Base-by-base conservation (phyloP, 768 basidiomycete species). In the Tulasnella sp. region DNA sequence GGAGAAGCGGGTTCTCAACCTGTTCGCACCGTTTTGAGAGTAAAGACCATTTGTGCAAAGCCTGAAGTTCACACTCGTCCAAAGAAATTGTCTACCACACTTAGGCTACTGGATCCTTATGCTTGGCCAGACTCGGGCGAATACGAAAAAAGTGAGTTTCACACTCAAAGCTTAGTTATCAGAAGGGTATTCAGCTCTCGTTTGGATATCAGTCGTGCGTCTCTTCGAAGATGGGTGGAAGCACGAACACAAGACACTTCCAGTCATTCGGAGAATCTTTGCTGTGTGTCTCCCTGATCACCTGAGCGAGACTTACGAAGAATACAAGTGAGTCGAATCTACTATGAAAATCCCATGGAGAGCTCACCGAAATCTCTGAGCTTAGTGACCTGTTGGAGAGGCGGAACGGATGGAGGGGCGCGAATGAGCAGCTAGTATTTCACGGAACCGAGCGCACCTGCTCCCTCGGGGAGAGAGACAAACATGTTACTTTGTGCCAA, bases 161-260 rank as follows among this genome's bases (percentile, higher is more conserved):
- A 2, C n/a, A 7, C 14, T 27, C 24, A 56, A 62, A 34, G 14
- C 27, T 34, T 24, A 14, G 24, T 10, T 27, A 3, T 62, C 12
- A 5, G 12, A 62, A 9, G 12, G 3, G 8, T 14, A 27, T 62
- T 62, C 9, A 9, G 14, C 18, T 2, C 27, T 62, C 9, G 4
- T 34, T 48, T 21, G n/a, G 19, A 40, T 3, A n/a, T 40, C 38
- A 74, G 74, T 74, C 40, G 24, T 9, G 1, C 40, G 40, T 31
- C 75, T 75, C 44, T 75, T 75, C 46, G 10, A 21, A 38, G 19
- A 8, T 21, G 46, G 75, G 2, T 75, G 75, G 75, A 48, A 75
- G 36, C 75, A 75, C 21, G 1, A 7, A 2, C 6, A 75, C 8
- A 75, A 75, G 46, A 0, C 12, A 8, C 36, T 9, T 8, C 75